These are phyloP conservation scores for Phytophthora nicotianae DNA, from an alignment of 352 stramenopile species.

Conservation along the genomic window DNA sequence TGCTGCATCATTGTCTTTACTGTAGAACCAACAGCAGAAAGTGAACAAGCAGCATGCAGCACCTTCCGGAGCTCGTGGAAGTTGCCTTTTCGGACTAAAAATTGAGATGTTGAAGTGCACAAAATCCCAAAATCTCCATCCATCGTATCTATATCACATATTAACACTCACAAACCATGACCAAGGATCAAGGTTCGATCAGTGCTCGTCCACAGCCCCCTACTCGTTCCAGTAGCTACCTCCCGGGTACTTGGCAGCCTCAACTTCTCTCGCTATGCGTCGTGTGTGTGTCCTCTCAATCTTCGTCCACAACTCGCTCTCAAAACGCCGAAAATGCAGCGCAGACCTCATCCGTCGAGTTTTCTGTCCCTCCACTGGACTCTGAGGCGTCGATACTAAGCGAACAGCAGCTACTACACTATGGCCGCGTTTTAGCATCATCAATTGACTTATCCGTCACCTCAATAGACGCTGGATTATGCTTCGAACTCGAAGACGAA, in stretches of 20 bases:
- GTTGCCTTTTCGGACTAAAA: slow-evolving; percentile 17
- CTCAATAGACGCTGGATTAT: slow-evolving; percentile 7
- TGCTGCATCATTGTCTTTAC: slow-evolving; percentile 7
- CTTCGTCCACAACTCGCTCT: neutral
- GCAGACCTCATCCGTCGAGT: slow-evolving; percentile 13
- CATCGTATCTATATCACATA: slow-evolving; percentile 19
- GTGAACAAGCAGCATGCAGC: neutral
- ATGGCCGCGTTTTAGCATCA: slow-evolving; percentile 8
- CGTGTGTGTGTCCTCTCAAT: slow-evolving; percentile 16
- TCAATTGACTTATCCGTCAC: slow-evolving; percentile 2
- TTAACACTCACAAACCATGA: slow-evolving; percentile 5
- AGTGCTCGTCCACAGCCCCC: neutral
- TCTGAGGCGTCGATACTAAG: slow-evolving; percentile 15
- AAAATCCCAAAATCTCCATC: slow-evolving; percentile 14
- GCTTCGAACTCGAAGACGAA: slow-evolving; percentile 27
- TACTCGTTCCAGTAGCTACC: slow-evolving; percentile 12
- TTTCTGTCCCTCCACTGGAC: slow-evolving; percentile 23
- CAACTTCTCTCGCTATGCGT: slow-evolving; percentile 23
- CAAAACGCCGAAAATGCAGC: slow-evolving; percentile 3
- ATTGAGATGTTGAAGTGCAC: slow-evolving; percentile 16
- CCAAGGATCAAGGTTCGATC: neutral
- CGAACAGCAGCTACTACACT: slow-evolving; percentile 25
- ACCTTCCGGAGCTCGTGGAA: slow-evolving; percentile 12
- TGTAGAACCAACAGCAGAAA: neutral
- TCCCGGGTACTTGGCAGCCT: neutral